phyloP scores from a whole-genome alignment of 2,329 filamentous ascomycete species.

The Botrytis byssoidea region DNA sequence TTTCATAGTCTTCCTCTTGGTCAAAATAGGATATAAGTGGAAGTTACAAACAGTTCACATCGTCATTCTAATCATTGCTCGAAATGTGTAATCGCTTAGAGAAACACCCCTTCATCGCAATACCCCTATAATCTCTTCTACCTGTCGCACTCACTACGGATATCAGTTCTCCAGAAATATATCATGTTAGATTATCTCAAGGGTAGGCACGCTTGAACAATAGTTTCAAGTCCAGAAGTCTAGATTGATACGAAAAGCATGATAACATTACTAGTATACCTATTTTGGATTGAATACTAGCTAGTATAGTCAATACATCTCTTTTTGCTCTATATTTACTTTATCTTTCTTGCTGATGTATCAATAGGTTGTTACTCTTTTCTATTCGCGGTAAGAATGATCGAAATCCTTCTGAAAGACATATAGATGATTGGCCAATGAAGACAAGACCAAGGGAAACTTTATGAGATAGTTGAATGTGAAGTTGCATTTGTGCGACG shows the following conservation, averaged over 20 bases:
- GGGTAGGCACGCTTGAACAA: not conserved
- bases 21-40: not conserved
- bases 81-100: not conserved
- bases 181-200: not conserved
- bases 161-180: not conserved
- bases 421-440: not conserved
- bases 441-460: not conserved
- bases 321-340: not conserved
- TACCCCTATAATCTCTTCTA: not conserved
- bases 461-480: not conserved
- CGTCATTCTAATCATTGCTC: not conserved
- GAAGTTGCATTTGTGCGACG: not conserved
- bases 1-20: not conserved
- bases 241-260: not conserved
- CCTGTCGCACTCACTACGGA: not conserved
- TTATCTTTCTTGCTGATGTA: not conserved
- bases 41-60: not conserved
- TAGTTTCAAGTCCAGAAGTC: not conserved
- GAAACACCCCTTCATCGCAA: not conserved
- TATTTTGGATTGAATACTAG: not conserved
- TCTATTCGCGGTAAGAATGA: not conserved
- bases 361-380: not conserved
- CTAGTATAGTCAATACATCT: not conserved
- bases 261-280: not conserved
- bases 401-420: not conserved